phyloP scores from a whole-genome alignment of 1,284 basidiomycete species.

The Dichomitus squalens region DNA sequence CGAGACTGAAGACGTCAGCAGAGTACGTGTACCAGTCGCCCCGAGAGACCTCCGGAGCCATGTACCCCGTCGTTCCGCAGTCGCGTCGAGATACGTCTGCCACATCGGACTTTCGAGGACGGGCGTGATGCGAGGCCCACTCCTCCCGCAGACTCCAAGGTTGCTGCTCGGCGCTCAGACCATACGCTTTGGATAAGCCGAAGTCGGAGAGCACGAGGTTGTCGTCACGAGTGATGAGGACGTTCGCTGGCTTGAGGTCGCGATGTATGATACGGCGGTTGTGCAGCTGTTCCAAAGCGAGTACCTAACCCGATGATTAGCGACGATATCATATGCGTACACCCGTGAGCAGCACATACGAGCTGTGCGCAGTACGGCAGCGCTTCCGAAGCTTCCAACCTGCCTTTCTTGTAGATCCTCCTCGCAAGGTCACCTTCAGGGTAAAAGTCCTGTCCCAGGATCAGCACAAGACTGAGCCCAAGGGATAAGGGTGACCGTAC shows the following conservation, averaged over 20 bases:
- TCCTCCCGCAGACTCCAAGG: conserved; percentile 10
- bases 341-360: conserved; percentile 29
- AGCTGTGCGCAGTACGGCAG: conserved; percentile 28
- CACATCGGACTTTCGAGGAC: not conserved
- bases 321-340: conserved; percentile 34
- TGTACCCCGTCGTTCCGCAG: conserved; percentile 51
- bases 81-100: conserved; percentile 6
- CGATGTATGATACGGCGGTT: conserved; percentile 41
- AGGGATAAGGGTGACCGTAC: conserved; percentile 6
- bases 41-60: conserved; percentile 57
- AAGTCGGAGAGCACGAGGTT: conserved; percentile 71
- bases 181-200: conserved; percentile 57
- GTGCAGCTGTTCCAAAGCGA: conserved; percentile 42
- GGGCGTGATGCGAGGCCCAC: conserved; percentile 1
- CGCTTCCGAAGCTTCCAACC: conserved; percentile 2
- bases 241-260: conserved; percentile 56
- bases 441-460: conserved; percentile 22
- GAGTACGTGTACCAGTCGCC: conserved; percentile 49
- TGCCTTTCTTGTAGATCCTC: conserved; percentile 12
- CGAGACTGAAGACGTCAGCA: conserved; percentile 44
- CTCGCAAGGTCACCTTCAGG: conserved; percentile 23
- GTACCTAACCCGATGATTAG: conserved; percentile 30
- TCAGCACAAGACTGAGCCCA: not conserved
- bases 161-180: conserved; percentile 34
- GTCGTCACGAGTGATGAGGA: conserved; percentile 62